phyloP scores from a whole-genome alignment of 2,329 filamentous ascomycete species.

The Claviceps fusiformis region DNA sequence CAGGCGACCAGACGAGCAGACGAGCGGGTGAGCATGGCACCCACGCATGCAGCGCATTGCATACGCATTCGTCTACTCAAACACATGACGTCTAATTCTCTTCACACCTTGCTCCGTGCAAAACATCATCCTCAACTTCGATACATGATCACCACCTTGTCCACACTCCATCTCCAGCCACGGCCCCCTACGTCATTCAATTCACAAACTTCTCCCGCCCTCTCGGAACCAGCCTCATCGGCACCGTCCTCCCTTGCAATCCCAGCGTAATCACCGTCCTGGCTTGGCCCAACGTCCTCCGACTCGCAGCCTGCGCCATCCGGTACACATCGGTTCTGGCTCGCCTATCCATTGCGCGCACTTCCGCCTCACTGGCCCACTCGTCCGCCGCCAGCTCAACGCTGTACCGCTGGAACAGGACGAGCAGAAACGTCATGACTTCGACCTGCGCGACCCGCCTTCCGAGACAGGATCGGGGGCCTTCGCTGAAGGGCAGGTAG shows the following conservation, averaged over 20 bases:
- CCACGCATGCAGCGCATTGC: no score
- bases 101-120: no score
- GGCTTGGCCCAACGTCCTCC: constrained; percentile 39
- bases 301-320: constrained; percentile 43
- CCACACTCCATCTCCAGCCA: background rate
- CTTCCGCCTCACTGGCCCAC: constrained; percentile 39
- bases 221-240: constrained; percentile 53
- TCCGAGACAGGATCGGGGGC: constrained; percentile 43
- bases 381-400: constrained; percentile 57
- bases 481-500: constrained; percentile 46
- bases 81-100: no score
- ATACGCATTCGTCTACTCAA: no score
- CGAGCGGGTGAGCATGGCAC: no score
- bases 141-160: background rate
- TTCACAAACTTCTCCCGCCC: constrained; percentile 55
- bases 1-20: no score
- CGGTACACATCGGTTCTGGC: constrained; percentile 42
- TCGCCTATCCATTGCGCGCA: constrained; percentile 32
- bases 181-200: constrained; percentile 15
- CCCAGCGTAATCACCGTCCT: constrained; percentile 59
- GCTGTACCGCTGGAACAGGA: constrained; percentile 45
- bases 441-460: constrained; percentile 46
- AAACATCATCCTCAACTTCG: background rate
- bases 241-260: constrained; percentile 47
- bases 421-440: constrained; percentile 39